Percentiles rank a stretch among this genome's conserved stretches.
phyloP scores from a whole-genome alignment of 495 filamentous ascomycete genomes.

The Lepidopterella palustris region DNA sequence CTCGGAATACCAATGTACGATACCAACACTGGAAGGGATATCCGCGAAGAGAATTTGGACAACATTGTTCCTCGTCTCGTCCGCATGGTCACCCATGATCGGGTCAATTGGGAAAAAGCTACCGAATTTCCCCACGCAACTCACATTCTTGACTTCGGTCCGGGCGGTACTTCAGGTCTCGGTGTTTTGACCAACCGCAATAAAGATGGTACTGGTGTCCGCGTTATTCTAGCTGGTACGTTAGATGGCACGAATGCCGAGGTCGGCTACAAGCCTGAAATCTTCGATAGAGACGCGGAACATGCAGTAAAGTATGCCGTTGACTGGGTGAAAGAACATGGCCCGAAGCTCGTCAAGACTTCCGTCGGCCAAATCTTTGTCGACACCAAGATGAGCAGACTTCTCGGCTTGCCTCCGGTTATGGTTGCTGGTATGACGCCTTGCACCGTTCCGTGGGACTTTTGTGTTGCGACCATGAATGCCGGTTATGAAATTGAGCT shows the following conservation, averaged over 20 bases:
- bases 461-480: slow-evolving; percentile 92
- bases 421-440: slow-evolving; percentile 98
- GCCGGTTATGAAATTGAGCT: slow-evolving; percentile 92
- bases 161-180: slow-evolving; percentile 90
- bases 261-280: slow-evolving; percentile 92
- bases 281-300: slow-evolving; percentile 91
- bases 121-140: slow-evolving; percentile 83
- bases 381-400: slow-evolving; percentile 94
- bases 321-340: slow-evolving; percentile 97
- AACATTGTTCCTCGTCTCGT: slow-evolving; percentile 75
- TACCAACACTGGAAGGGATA: slow-evolving; percentile 77
- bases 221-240: slow-evolving; percentile 85
- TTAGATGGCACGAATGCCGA: slow-evolving; percentile 84
- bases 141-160: slow-evolving; percentile 93
- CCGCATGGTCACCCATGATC: slow-evolving; percentile 86
- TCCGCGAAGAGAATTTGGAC: slow-evolving; percentile 56
- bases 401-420: slow-evolving; percentile 80
- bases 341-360: slow-evolving; percentile 80
- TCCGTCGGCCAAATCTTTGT: slow-evolving; percentile 82
- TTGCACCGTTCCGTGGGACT: slow-evolving; percentile 88
- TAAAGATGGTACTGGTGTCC: slow-evolving; percentile 95
- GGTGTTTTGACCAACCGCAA: slow-evolving; percentile 96
- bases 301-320: slow-evolving; percentile 90
- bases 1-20: slow-evolving; percentile 80
- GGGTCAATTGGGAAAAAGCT: slow-evolving; percentile 91